Evolutionary conservation across 352 stramenopile species (phyloP), one percentile per base, ranked within the genome.

Genomic region (Phytophthora vignae): DNA sequence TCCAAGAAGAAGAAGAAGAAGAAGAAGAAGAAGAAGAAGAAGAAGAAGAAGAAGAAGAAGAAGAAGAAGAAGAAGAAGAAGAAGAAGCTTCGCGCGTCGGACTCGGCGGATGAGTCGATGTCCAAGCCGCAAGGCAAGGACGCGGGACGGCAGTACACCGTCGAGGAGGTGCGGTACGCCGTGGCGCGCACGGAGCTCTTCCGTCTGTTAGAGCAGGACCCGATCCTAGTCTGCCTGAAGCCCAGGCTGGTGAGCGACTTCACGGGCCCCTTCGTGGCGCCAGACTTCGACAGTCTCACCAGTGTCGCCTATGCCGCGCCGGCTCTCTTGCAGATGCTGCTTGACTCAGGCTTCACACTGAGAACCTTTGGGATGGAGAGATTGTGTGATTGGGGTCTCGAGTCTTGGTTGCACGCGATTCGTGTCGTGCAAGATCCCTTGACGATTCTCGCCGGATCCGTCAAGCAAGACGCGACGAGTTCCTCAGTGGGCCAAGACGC

Each of bases 361-460:
- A 40, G 62, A 10, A n/a, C 19, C 3, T 69, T 69, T 14, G 42
- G 63, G 49, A 60, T 67, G 60, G 50, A 67, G 49, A 36, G n/a
- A 54, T 14, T 67, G 21, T 67, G 29, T 36, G 62, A 69, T 19
- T 59, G 62, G 53, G 53, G 57, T 19, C 10, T 62, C 2, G 15
- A 14, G 25, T 31, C 22, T 9, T 33, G 6, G 29, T 8, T 33
- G 5, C 29, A 8, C 29, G 29, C 29, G 5, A 33, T 33, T 9
- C 6, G 3, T 0, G 33, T 8, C 1, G 7, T 59, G 8, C 19
- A 21, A 1, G 12, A 52, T 6, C 59, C 19, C 0, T 22, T 66
- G 11, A 15, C 4, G 4, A 33, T 38, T 12, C 21, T 66, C 12
- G 59, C 58, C 10, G 48, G 46, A 1, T 40, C 21, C 6, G 48